These are phyloP conservation scores for Huntiella moniliformis DNA, from an alignment of 2,329 filamentous ascomycete species.

Conservation along the genomic window DNA sequence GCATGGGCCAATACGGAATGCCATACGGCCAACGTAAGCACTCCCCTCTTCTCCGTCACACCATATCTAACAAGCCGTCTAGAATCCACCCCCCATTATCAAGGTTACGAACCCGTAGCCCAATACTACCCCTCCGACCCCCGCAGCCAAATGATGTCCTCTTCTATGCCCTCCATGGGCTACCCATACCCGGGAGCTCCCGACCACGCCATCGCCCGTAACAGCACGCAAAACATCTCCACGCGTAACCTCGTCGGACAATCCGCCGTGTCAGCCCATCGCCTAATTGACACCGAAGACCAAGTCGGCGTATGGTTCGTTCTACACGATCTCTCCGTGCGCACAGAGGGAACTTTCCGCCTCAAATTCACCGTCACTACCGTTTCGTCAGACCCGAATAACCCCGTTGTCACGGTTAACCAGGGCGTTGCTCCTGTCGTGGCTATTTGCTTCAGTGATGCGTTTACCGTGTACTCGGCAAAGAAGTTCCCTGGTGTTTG, in stretches of 20 bases:
- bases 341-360: conserved; percentile 78
- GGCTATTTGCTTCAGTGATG: conserved; percentile 68
- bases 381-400: conserved; percentile 29
- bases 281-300: conserved; percentile 57
- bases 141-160: conserved; percentile 11
- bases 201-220: conserved; percentile 18
- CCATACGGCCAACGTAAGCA: conserved; percentile 19
- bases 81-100: conserved; percentile 15
- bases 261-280: conserved; percentile 71
- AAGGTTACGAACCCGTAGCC: conserved; percentile 14
- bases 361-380: conserved; percentile 64
- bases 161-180: conserved; percentile 2
- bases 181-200: conserved; percentile 16
- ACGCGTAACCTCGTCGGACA: conserved; percentile 90
- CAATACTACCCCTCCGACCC: conserved; percentile 15
- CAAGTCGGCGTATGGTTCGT: conserved; percentile 93
- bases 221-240: conserved; percentile 61
- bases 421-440: conserved; percentile 63
- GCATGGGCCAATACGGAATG: conserved; percentile 8
- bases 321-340: conserved; percentile 81
- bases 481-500: conserved; percentile 98
- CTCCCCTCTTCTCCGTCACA: background rate
- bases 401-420: conserved; percentile 35
- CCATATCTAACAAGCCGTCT: conserved; percentile 12
- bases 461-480: conserved; percentile 85